These are phyloP conservation scores for Populus ilicifolia DNA, from an alignment of 345 rosid genomes.

Conservation along the genomic window DNA sequence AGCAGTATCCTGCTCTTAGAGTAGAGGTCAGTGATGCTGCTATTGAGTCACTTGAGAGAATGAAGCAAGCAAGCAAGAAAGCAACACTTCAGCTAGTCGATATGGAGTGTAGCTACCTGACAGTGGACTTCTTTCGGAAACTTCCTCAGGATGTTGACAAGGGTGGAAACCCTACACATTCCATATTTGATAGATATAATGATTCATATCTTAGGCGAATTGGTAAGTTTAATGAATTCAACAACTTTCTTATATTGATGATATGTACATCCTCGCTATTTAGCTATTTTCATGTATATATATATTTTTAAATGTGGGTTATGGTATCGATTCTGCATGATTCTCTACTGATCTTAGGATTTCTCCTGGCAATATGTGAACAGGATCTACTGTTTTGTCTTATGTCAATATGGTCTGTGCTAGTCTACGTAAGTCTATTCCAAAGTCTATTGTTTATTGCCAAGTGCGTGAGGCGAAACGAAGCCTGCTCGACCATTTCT, in stretches of 20 bases:
- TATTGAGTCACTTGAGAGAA: slow-evolving; percentile 77
- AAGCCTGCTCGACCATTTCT: slow-evolving; percentile 88
- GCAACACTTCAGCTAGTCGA: slow-evolving; percentile 90
- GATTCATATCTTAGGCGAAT: slow-evolving; percentile 88
- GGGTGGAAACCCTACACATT: slow-evolving; percentile 96
- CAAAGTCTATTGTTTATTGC: slow-evolving; percentile 88
- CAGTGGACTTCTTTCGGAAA: slow-evolving; percentile 94
- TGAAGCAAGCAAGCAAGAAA: slow-evolving; percentile 87
- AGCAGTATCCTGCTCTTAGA: slow-evolving; percentile 95
- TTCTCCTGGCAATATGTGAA: slow-evolving; percentile 1
- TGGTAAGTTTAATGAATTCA: slow-evolving; percentile 41
- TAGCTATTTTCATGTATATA: too few relatives aligned
- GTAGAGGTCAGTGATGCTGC: slow-evolving; percentile 93
- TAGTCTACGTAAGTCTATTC: slow-evolving; percentile 81
- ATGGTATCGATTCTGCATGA: neutral
- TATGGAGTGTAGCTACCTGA: slow-evolving; percentile 91
- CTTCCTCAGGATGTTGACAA: slow-evolving; percentile 97
- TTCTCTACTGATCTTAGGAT: neutral
- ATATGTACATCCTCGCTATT: too few relatives aligned
- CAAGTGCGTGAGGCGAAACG: slow-evolving; percentile 99
- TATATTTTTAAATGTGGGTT: neutral
- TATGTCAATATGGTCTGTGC: slow-evolving; percentile 94
- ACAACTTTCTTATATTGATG: neutral
- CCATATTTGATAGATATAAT: slow-evolving; percentile 91
- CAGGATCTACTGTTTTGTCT: slow-evolving; percentile 87